Percentiles rank a stretch among this genome's conserved stretches.
Evolutionary conservation across 2,329 filamentous ascomycete species (phyloP).

Genomic region (Didymellaceae sp.): DNA sequence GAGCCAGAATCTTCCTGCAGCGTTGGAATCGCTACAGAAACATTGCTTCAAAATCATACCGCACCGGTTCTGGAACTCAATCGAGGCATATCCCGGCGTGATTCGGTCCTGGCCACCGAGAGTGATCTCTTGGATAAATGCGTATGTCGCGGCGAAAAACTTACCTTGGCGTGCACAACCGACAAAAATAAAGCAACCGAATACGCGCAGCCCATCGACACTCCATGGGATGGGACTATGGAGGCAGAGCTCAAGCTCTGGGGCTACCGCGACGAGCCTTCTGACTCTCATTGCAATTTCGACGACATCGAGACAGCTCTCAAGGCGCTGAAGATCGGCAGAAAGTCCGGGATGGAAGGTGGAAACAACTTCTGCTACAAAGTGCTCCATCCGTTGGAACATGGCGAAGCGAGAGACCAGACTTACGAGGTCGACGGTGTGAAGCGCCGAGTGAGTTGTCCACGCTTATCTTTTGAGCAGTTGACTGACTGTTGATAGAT

Average conservation of each 20-base stretch:
- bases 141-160: conserved; percentile 14
- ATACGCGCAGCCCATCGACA: background rate
- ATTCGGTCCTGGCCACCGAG: too few species aligned
- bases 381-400: too few species aligned
- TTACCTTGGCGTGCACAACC: conserved; percentile 13
- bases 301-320: conserved; percentile 5
- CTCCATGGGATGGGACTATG: conserved; percentile 9
- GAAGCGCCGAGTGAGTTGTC: conserved; percentile 2
- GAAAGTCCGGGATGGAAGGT: too few species aligned
- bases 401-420: conserved; percentile 4
- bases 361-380: too few species aligned
- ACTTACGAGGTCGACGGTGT: conserved; percentile 9
- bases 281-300: too few species aligned
- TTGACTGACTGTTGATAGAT: background rate
- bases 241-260: conserved; percentile 12
- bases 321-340: too few species aligned
- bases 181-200: conserved; percentile 6
- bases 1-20: too few species aligned
- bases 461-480: background rate
- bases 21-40: too few species aligned
- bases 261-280: conserved; percentile 17
- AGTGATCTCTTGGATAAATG: too few species aligned
- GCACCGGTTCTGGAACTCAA: too few species aligned
- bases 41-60: too few species aligned
- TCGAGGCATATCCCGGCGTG: too few species aligned